Evolutionary conservation across 495 filamentous ascomycete species (phyloP), one percentile per base, ranked within the genome.

Genomic region (Tirmania nivea): DNA sequence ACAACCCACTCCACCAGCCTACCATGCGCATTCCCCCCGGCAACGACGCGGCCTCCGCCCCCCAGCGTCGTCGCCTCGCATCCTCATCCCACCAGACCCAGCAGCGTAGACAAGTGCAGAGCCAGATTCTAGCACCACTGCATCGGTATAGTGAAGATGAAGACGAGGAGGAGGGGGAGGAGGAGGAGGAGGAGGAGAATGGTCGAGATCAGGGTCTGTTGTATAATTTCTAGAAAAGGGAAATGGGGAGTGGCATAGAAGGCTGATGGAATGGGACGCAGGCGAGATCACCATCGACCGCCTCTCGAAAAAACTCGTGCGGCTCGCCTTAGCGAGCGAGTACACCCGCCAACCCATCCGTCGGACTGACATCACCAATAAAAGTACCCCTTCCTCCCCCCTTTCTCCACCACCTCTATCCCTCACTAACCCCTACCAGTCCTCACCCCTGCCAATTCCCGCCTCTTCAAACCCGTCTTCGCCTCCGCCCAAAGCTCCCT

Each of bases 291-390:
- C 68, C 58, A 69, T 70, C 7, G 76, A 81, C 51, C 78, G 83
- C 56, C 70, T 89, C 60, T 78, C 86, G 34, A 95, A 94, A 68
- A 94, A 87, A 58, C 69, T 97, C 49, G 81, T 96, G 17, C 79
- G 90, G n/a, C 76, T 94, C 47, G 90, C 86, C 2, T 65, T 96
- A 7, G 77, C 88, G 3, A 86, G 84, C 69, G 90, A 95, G 65
- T 92, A 83, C 65, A 73, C 83, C n/a, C 75, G 90, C 14, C 71
- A 75, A 48, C 77, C 81, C 0, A 84, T 97, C 35, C 77, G 78
- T 12, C 69, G 90, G 57, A 71, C 76, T 7, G 90, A 86, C 52
- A 87, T 97, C 81, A 25, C 53, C 76, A 76, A 77, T 36, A 67
- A 78, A 12, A 73, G 73, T 7, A 56, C 65, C 17, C 14, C 2